These are phyloP conservation scores for Myxozyma neglecta DNA, from an alignment of 805 yeast genomes.

Conservation along the genomic window DNA sequence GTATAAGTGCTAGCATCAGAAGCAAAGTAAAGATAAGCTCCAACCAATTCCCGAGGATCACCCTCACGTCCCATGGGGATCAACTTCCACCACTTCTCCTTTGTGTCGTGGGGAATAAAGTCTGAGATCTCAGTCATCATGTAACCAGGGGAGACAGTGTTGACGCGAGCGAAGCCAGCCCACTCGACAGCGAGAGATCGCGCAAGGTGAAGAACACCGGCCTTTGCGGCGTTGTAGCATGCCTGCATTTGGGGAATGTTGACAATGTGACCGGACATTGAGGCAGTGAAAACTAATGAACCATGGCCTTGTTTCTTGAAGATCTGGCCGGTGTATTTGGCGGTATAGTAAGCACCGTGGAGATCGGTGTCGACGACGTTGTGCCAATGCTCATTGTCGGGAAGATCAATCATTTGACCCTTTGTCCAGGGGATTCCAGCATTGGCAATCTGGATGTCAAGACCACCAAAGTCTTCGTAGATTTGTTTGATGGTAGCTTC, in stretches of 20 bases:
- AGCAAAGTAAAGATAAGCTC: conserved; percentile 62
- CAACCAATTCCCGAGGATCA: conserved; percentile 68
- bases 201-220: conserved; percentile 74
- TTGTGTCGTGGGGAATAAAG: conserved; percentile 34
- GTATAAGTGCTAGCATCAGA: conserved; percentile 78
- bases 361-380: conserved; percentile 72
- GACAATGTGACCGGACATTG: conserved; percentile 86
- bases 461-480: conserved; percentile 68
- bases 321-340: conserved; percentile 70
- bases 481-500: conserved; percentile 52
- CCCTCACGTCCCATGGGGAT: conserved; percentile 75
- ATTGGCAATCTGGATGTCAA: conserved; percentile 83
- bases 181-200: conserved; percentile 83
- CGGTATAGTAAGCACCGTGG: conserved; percentile 74
- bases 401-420: conserved; percentile 55
- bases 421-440: conserved; percentile 85
- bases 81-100: conserved; percentile 44
- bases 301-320: conserved; percentile 76
- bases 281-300: conserved; percentile 78
- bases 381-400: conserved; percentile 60
- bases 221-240: conserved; percentile 82
- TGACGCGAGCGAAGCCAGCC: conserved; percentile 85
- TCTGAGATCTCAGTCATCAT: conserved; percentile 62
- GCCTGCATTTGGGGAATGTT: conserved; percentile 87
- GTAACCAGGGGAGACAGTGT: conserved; percentile 84